Evolutionary conservation across 495 filamentous ascomycete genomes (phyloP), one percentile per base, ranked within the genome.

Genomic region (Daldinia grandis): DNA sequence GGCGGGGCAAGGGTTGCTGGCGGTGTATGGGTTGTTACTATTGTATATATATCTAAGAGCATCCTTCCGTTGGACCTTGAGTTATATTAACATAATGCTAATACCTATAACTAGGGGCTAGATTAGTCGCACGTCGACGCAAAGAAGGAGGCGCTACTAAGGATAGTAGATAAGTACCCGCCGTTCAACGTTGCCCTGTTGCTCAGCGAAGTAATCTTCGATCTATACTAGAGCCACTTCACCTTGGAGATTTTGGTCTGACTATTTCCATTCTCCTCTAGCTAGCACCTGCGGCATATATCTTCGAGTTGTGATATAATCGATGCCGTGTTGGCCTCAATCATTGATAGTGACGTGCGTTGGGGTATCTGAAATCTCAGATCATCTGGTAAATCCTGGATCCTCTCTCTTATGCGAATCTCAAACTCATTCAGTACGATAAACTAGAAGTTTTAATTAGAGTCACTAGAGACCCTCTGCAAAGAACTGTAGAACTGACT

Each of bases 31-130:
- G 53, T 66, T 6, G 21, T 58, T 27, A 58, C 30, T 12, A 66
- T 58, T 19, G 62, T 24, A 9, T 62, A 50, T 19, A 71, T 66
- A 44, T 66, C 68, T 17, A 66, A 6, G 4, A 71, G 27, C 57
- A 71, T 65, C 30, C 15, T 65, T 5, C 57, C 62, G 7, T 61
- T 35, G 4, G 55, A 38, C 28, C 61, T 70, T 33, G 21, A 31
- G 6, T 19, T 2, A 1, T 7, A 12, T 64, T 6, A 69, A 55
- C 5, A 7, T 44, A 2, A 61, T 0, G 4, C 55, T 15, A 30
- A 12, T 14, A 8, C 6, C 1, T 7, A 27, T 0, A 31, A 14
- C 0, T 10, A 14, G 5, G 49, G 2, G 1, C 9, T 1, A 24
- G 1, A 15, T 17, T 14, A 15, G 1, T 24, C 56, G 33, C 65